Evolutionary conservation across 495 filamentous ascomycete genomes (phyloP).

Genomic region (Massariosphaeria phaeospora): DNA sequence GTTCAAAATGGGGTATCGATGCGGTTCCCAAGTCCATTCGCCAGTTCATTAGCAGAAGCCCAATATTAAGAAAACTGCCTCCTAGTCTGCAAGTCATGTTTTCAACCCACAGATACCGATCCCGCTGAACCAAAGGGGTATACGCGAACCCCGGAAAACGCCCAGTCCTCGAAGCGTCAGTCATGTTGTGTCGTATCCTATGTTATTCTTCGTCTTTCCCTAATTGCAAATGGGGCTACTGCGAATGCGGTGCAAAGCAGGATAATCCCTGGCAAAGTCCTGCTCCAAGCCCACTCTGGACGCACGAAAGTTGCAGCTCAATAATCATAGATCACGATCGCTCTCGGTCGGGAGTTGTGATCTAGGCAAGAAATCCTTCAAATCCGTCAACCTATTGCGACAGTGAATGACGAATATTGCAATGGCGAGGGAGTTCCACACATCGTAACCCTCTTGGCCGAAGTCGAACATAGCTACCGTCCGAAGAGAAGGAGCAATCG

Average conservation of each 20-base stretch:
- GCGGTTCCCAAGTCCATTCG: too few species aligned
- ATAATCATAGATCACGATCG: constrained; percentile 24
- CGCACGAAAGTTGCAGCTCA: neutral
- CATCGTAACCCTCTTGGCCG: constrained; percentile 35
- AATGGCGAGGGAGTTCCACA: constrained; percentile 41
- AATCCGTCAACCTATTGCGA: constrained; percentile 33
- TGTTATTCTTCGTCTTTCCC: too few species aligned
- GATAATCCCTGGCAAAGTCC: neutral
- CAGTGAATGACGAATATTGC: constrained; percentile 38
- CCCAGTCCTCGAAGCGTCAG: neutral
- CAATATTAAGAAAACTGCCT: too few species aligned
- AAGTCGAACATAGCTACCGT: constrained; percentile 37
- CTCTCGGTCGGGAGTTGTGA: neutral
- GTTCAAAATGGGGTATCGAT: too few species aligned
- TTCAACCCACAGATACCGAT: too few species aligned
- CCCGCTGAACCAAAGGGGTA: constrained; percentile 3
- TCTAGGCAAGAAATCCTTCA: constrained; percentile 16
- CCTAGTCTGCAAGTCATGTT: too few species aligned
- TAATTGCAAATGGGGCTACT: too few species aligned
- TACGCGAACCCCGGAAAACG: neutral
- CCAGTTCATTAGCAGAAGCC: too few species aligned
- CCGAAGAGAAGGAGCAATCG: constrained; percentile 17
- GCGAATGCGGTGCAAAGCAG: too few species aligned
- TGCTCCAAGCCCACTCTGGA: neutral
- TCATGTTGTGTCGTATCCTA: constrained; percentile 17